A percentile compares a stretch with the other conserved stretches of the same genome.
Conservation (phyloP, 2,329 filamentous ascomycete species). For the Talaromyces sp. region DNA sequence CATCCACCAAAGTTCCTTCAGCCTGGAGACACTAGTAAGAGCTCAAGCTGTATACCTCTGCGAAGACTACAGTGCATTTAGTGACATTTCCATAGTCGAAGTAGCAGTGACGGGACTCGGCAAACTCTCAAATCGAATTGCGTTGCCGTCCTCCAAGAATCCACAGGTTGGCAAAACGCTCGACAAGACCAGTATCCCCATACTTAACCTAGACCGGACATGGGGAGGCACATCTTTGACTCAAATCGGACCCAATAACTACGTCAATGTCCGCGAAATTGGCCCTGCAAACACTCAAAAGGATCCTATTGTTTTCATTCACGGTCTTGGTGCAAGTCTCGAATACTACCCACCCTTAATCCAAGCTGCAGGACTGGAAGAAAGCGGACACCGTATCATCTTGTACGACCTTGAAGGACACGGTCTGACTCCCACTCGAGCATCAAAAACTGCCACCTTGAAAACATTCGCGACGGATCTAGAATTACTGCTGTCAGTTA, state of each 20-base stretch:
- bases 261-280: not conserved
- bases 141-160: too few relatives aligned
- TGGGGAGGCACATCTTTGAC: not conserved
- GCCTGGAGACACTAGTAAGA: not conserved
- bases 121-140: too few relatives aligned
- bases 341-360: conserved; percentile 2
- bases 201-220: not conserved
- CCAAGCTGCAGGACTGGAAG: conserved; percentile 2
- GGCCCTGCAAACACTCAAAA: not conserved
- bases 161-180: not conserved
- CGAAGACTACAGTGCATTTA: too few relatives aligned
- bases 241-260: not conserved
- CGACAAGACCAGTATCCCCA: not conserved
- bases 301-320: conserved; percentile 1
- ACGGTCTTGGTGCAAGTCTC: not conserved
- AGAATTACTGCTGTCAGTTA: not conserved
- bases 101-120: too few relatives aligned
- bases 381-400: not conserved
- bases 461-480: not conserved
- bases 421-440: not conserved
- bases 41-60: too few relatives aligned
- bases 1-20: not conserved
- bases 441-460: not conserved
- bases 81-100: too few relatives aligned
- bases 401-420: not conserved